phyloP scores from a whole-genome alignment of 2,329 filamentous ascomycete genomes.

The Claviceps pusilla region DNA sequence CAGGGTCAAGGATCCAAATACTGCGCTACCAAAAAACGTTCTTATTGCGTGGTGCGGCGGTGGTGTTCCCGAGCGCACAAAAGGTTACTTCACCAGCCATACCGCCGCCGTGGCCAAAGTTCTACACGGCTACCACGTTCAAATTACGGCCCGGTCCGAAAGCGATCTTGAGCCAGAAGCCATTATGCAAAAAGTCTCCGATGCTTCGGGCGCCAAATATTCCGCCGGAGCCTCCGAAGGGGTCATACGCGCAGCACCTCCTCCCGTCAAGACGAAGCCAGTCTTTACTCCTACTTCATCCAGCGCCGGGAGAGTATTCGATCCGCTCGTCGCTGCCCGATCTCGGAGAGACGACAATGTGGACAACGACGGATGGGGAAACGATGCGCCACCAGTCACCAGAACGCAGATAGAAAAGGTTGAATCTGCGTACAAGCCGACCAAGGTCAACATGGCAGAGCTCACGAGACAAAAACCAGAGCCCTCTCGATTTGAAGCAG shows the following conservation, averaged over 20 bases:
- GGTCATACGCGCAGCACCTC: conserved; percentile 39
- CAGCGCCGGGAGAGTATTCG: conserved; percentile 36
- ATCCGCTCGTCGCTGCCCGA: conserved; percentile 53
- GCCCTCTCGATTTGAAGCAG: conserved; percentile 43
- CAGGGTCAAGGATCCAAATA: conserved; percentile 93
- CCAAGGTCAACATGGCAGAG: conserved; percentile 84
- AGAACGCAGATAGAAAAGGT: conserved; percentile 85
- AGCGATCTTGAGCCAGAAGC: conserved; percentile 72
- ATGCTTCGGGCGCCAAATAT: conserved; percentile 92
- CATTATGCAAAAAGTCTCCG: conserved; percentile 85
- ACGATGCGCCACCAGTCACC: conserved; percentile 81
- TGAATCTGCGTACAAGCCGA: conserved; percentile 81
- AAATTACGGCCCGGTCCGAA: conserved; percentile 88
- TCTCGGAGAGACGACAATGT: conserved; percentile 43
- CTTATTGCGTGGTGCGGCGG: conserved; percentile 95
- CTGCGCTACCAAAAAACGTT: conserved; percentile 73
- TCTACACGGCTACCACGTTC: conserved; percentile 92
- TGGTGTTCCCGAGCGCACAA: conserved; percentile 93
- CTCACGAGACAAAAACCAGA: conserved; percentile 60
- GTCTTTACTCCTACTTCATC: conserved; percentile 67
- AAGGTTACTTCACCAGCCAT: conserved; percentile 97
- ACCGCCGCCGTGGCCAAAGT: conserved; percentile 78
- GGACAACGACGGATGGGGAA: conserved; percentile 85
- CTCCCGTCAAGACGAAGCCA: conserved; percentile 72
- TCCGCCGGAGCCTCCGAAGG: conserved; percentile 49